These are phyloP conservation scores for Coffea humblotiana DNA, from an alignment of 305 asterid genomes.

Conservation along the genomic window DNA sequence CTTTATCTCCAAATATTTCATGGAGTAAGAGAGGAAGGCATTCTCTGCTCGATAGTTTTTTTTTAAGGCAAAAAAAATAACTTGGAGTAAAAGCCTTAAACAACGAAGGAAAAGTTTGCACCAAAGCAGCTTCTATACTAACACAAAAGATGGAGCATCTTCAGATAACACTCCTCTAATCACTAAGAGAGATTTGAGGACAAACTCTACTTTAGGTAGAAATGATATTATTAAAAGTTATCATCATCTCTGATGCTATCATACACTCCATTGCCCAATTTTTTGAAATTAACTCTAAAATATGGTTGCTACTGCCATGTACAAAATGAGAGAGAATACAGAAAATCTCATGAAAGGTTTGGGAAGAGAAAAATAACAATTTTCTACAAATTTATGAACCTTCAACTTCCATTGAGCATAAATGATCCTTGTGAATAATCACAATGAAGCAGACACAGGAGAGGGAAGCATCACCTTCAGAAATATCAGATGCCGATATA, in stretches of 20 bases:
- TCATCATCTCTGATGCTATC: background rate
- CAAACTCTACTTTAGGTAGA: background rate
- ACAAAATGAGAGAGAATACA: background rate
- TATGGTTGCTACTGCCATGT: background rate
- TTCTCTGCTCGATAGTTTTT: background rate
- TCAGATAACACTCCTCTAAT: background rate
- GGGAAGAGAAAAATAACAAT: background rate
- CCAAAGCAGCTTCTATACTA: background rate
- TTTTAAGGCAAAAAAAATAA: background rate
- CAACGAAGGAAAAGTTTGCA: background rate
- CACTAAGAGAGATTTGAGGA: background rate
- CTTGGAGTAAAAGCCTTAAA: background rate
- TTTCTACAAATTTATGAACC: background rate
- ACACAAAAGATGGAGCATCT: background rate
- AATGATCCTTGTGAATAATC: background rate
- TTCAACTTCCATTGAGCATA: background rate
- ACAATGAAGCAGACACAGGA: background rate
- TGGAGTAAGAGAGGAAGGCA: background rate
- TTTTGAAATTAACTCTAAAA: background rate
- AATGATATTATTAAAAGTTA: background rate
- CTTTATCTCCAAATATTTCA: no score
- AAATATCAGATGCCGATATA: constrained; percentile 89
- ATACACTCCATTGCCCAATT: background rate
- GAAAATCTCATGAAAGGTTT: background rate
- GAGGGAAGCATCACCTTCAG: constrained; percentile 58